Conservation (phyloP, 768 basidiomycete species). For the Tylopilus sp. region DNA sequence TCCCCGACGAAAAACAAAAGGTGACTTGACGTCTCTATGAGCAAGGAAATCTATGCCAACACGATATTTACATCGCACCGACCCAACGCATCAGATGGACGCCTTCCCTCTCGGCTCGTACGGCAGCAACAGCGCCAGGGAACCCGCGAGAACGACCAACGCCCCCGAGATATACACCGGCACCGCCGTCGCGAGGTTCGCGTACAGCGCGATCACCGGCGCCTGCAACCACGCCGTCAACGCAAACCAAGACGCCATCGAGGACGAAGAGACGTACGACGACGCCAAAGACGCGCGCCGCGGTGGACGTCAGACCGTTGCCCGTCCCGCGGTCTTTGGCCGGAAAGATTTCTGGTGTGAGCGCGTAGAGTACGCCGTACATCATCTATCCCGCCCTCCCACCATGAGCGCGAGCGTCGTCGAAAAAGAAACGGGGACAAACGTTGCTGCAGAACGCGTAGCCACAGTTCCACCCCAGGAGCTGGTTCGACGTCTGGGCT, state of each 20-base stretch:
- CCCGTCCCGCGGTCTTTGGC: conserved; percentile 74
- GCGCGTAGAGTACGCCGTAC: conserved; percentile 72
- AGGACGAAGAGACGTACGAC: too few relatives aligned
- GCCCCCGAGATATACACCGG: conserved; percentile 73
- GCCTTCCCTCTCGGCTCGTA: conserved; percentile 76
- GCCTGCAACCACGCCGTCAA: too few relatives aligned
- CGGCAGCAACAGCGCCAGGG: conserved; percentile 59
- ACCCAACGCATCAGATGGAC: conserved; percentile 46
- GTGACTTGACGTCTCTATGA: too few relatives aligned
- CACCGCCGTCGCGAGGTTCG: conserved; percentile 57
- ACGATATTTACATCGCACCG: too few relatives aligned
- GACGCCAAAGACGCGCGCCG: conserved; percentile 63
- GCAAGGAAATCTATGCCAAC: too few relatives aligned
- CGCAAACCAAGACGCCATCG: too few relatives aligned
- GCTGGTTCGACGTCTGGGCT: conserved; percentile 58
- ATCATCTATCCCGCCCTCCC: conserved; percentile 46
- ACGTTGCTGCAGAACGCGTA: conserved; percentile 65
- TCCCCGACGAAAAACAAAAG: too few relatives aligned
- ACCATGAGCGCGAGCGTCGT: background rate
- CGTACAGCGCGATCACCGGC: conserved; percentile 68
- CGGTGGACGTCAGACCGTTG: conserved; percentile 59
- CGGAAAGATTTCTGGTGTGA: conserved; percentile 69
- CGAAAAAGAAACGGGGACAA: conserved; percentile 10
- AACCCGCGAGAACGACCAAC: conserved; percentile 57
- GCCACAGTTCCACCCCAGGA: conserved; percentile 80